Evolutionary conservation across 495 filamentous ascomycete species (phyloP).

Genomic region (Aspergillus campestris): DNA sequence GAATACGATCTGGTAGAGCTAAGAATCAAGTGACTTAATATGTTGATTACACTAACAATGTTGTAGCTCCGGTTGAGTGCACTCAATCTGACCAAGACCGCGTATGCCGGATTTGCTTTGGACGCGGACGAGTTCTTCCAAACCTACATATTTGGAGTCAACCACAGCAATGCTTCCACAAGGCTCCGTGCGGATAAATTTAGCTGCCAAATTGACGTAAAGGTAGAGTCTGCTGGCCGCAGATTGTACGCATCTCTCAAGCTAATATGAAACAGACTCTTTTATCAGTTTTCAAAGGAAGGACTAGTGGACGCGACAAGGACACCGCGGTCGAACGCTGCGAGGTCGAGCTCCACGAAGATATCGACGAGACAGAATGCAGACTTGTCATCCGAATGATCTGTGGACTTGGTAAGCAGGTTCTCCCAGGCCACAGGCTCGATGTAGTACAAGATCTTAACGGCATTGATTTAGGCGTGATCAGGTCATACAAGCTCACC

Average conservation of each 20-base stretch:
- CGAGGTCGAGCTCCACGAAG: slow-evolving; percentile 74
- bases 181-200: slow-evolving; percentile 44
- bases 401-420: slow-evolving; percentile 66
- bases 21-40: background rate
- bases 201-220: slow-evolving; percentile 66
- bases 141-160: slow-evolving; percentile 45
- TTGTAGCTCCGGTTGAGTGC: slow-evolving; percentile 68
- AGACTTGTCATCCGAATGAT: slow-evolving; percentile 73
- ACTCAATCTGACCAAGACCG: slow-evolving; percentile 87
- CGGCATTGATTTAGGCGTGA: slow-evolving; percentile 51
- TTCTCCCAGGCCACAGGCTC: background rate
- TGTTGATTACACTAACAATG: slow-evolving; percentile 2
- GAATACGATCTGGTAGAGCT: slow-evolving; percentile 54
- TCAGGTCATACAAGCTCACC: slow-evolving; percentile 84
- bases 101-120: slow-evolving; percentile 76
- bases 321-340: slow-evolving; percentile 78
- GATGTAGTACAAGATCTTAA: background rate
- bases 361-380: slow-evolving; percentile 61
- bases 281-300: slow-evolving; percentile 64
- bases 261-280: slow-evolving; percentile 44
- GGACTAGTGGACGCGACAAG: slow-evolving; percentile 55
- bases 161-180: slow-evolving; percentile 5
- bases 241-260: background rate
- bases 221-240: slow-evolving; percentile 31
- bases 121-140: slow-evolving; percentile 72